phyloP scores from a whole-genome alignment of 2,329 filamentous ascomycete genomes.

The Diaporthe sp. region DNA sequence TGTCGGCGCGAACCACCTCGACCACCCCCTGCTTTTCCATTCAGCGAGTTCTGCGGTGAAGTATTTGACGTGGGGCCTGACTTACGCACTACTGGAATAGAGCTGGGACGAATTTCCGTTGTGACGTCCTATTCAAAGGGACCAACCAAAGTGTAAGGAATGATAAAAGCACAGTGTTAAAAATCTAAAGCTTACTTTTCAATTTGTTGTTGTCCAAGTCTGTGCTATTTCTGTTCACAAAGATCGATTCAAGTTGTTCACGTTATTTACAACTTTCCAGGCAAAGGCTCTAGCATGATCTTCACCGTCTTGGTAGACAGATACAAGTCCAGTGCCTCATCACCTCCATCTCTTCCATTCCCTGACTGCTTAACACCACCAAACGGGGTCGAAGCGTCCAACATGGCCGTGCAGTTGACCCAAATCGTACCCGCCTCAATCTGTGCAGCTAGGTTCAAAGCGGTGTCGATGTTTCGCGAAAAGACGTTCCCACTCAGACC shows the following conservation, averaged over 20 bases:
- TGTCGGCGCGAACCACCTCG: too few relatives aligned
- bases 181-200: too few relatives aligned
- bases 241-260: not conserved
- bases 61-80: too few relatives aligned
- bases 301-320: constrained; percentile 1
- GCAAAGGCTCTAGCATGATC: not conserved
- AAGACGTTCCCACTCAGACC: not conserved
- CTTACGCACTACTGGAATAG: too few relatives aligned
- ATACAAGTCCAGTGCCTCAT: constrained; percentile 6
- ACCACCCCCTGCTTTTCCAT: too few relatives aligned
- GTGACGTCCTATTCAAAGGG: too few relatives aligned
- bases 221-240: not conserved
- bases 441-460: not conserved
- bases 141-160: too few relatives aligned
- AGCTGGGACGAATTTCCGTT: too few relatives aligned
- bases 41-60: too few relatives aligned
- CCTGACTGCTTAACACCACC: constrained; percentile 1
- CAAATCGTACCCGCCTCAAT: constrained; percentile 2
- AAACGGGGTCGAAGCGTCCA: not conserved
- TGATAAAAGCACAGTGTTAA: too few relatives aligned
- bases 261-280: not conserved
- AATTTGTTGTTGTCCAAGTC: not conserved
- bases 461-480: not conserved
- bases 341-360: constrained; percentile 9
- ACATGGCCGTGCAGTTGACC: not conserved